A percentile compares a stretch with the other conserved stretches of the same genome.
Conservation (phyloP, 331 rosid genomes). For the Rosa hybrid region DNA sequence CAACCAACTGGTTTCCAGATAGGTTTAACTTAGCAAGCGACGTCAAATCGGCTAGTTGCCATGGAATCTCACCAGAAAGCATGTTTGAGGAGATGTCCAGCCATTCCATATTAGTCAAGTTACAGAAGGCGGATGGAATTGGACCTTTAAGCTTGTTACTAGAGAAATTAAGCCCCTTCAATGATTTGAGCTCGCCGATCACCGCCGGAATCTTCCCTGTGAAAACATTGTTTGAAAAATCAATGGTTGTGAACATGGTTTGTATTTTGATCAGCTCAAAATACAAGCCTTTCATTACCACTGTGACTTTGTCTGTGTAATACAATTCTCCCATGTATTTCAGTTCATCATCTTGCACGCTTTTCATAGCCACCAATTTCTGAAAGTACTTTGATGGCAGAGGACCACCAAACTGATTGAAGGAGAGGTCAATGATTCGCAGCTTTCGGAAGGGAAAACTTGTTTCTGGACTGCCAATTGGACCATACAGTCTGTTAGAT, state of each 20-base stretch:
- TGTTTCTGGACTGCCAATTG: neutral
- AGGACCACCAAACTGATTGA: constrained; percentile 15
- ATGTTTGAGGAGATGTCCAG: constrained; percentile 26
- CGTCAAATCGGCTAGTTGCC: neutral
- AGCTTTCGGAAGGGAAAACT: constrained; percentile 13
- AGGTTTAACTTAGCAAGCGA: neutral
- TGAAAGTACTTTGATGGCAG: constrained; percentile 13
- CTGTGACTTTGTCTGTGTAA: neutral
- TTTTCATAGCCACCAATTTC: constrained; percentile 20
- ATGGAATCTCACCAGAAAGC: neutral
- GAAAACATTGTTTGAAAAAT: constrained; percentile 19
- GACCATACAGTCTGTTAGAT: constrained; percentile 24
- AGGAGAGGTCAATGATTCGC: constrained; percentile 18
- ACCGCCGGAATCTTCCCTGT: constrained; percentile 4
- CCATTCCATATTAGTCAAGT: constrained; percentile 17
- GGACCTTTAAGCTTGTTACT: neutral
- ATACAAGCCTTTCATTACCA: constrained; percentile 1
- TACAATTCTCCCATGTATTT: neutral
- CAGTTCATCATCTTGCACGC: neutral
- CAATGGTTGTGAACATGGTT: neutral
- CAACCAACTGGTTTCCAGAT: constrained; percentile 7
- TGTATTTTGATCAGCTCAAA: neutral
- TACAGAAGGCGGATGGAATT: constrained; percentile 3
- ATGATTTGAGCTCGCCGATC: constrained; percentile 9
- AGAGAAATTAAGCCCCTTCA: constrained; percentile 21